Evolutionary conservation across 179 eudicot genomes (phyloP).

Genomic region (Beta macrorhiza): DNA sequence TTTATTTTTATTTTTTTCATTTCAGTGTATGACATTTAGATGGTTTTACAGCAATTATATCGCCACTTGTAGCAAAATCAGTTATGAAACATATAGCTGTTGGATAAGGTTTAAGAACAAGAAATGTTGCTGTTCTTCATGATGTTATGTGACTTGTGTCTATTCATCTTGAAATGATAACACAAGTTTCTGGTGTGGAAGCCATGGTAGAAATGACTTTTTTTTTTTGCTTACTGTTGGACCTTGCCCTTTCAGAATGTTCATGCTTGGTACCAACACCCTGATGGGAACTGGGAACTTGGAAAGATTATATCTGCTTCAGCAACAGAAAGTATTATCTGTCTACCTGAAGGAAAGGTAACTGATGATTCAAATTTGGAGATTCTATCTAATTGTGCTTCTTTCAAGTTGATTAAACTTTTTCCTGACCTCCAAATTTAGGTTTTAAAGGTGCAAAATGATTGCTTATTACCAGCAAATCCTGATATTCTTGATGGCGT

Average conservation of each 20-base stretch:
- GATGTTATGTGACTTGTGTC: not conserved
- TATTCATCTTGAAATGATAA: not conserved
- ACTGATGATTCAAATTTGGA: slow-evolving; percentile 12
- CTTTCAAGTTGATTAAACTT: slow-evolving; percentile 13
- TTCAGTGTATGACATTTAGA: not conserved
- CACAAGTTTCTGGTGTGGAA: not conserved
- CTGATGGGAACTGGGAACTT: slow-evolving; percentile 92
- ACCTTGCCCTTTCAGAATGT: slow-evolving; percentile 64
- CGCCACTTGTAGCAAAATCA: not conserved
- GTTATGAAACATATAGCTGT: slow-evolving; percentile 8
- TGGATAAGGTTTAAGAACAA: not conserved
- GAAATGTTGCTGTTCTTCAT: not conserved
- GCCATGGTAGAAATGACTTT: not conserved
- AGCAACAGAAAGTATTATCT: slow-evolving; percentile 61
- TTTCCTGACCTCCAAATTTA: slow-evolving; percentile 29
- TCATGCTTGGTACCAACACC: slow-evolving; percentile 81
- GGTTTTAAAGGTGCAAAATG: slow-evolving; percentile 79
- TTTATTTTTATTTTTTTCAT: too few species aligned
- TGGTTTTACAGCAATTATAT: not conserved
- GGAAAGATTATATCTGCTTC: slow-evolving; percentile 66
- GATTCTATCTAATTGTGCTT: not conserved
- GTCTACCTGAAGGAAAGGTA: slow-evolving; percentile 87
- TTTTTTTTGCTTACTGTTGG: slow-evolving; percentile 23
- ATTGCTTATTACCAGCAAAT: slow-evolving; percentile 74
- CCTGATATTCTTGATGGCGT: slow-evolving; percentile 99